Percentiles rank a stretch among this genome's conserved stretches.
Evolutionary conservation across 345 rosid species (phyloP).

Genomic region (Gossypium sturtianum): DNA sequence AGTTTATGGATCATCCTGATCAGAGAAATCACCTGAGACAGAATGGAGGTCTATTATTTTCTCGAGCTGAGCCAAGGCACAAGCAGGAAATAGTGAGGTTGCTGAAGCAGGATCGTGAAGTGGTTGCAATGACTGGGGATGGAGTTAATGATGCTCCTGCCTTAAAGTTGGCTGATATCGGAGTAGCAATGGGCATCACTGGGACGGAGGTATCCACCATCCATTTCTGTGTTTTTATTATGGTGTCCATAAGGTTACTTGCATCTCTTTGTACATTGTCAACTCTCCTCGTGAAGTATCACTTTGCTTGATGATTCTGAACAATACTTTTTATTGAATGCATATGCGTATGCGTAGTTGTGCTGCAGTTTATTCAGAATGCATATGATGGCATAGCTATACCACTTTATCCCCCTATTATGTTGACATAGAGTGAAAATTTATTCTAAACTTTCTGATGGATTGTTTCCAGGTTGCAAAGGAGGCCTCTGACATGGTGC

Average conservation of each 20-base stretch:
- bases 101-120: conserved; percentile 96
- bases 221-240: not conserved
- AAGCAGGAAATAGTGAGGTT: conserved; percentile 95
- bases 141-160: conserved; percentile 99
- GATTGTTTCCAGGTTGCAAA: conserved; percentile 70
- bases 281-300: too few relatives aligned
- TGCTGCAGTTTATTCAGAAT: not conserved
- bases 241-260: not conserved
- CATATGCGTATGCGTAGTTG: not conserved
- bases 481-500: conserved; percentile 98
- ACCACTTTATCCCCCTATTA: not conserved
- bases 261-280: not conserved
- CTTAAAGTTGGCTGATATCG: conserved; percentile 91
- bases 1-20: conserved; percentile 57
- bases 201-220: conserved; percentile 73
- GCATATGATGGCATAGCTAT: not conserved
- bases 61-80: conserved; percentile 97
- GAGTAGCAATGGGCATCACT: conserved; percentile 92
- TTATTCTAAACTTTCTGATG: not conserved
- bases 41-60: conserved; percentile 74
- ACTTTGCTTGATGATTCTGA: not conserved
- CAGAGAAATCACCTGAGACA: conserved; percentile 59
- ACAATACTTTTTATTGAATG: not conserved
- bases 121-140: conserved; percentile 99
- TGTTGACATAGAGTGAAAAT: not conserved